Evolutionary conservation across 2,329 filamentous ascomycete genomes (phyloP), one percentile per base, ranked within the genome.

Genomic region (Alternaria novae-zelandiae): DNA sequence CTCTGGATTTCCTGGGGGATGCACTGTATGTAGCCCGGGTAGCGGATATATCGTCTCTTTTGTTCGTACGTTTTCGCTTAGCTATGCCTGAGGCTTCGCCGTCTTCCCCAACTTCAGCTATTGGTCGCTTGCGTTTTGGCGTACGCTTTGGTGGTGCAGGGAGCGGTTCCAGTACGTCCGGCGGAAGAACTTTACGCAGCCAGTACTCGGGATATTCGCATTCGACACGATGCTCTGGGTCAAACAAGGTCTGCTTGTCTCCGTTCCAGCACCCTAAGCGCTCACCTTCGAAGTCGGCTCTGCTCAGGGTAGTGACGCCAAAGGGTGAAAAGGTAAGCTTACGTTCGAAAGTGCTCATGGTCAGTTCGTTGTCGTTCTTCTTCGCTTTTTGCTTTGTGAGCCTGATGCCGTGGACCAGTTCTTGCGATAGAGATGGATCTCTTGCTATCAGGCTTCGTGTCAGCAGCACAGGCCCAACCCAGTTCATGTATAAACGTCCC

Each of bases 241-340:
- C 76, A 32, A 79, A 81, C 6, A 67, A 49, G 10, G 54, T 21
- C 20, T 47, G 53, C 17, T 43, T 56, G 17, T 59, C 59, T 12
- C 70, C 66, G 3, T 67, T 67, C 73, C 71, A 75, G 28, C 70
- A 61, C 0, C 70, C 70, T 15, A 72, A 69, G n/a, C 74, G 69
- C 20, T 78, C 75, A 2, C 65, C 74, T 9, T 71, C 74, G 44
- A 75, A 74, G 15, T 74, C 70, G 21, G 59, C 57, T 70, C 72
- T 74, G 59, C 74, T 68, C 28, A 79, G 61, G 13, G 46, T 59
- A 5, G 77, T 75, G 5, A 81, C 60, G 4, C 64, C 63, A 23
- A 77, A 73, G 2, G 81, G 78, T 4, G 73, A 74, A 61, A 81
- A 82, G 1, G 70, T 78, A 17, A 83, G 66, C 50, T 80, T 82